These are phyloP conservation scores for Dioscorea zingiberensis DNA, from an alignment of 106 monocot genomes.

Conservation along the genomic window DNA sequence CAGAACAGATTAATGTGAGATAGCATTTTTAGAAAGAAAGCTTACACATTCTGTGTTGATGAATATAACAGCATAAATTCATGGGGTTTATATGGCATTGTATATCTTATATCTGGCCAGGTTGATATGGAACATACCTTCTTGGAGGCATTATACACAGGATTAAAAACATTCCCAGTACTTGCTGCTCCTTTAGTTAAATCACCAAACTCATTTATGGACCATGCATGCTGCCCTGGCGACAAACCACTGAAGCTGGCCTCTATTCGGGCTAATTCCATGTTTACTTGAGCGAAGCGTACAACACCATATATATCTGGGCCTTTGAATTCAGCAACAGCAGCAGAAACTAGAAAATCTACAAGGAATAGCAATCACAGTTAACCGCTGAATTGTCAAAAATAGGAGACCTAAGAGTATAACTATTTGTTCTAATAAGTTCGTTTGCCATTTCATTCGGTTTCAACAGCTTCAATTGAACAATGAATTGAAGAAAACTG, in stretches of 20 bases:
- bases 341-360: conserved; percentile 85
- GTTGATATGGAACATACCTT: conserved; percentile 27
- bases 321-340: conserved; percentile 95
- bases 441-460: too few species aligned
- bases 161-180: conserved; percentile 66
- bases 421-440: too few species aligned
- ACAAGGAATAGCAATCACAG: conserved; percentile 7
- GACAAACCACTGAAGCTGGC: conserved; percentile 79
- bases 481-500: too few species aligned
- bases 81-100: too few species aligned
- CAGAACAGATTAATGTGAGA: too few species aligned
- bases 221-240: conserved; percentile 78
- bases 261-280: conserved; percentile 85
- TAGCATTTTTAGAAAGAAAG: too few species aligned
- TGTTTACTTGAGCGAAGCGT: conserved; percentile 80
- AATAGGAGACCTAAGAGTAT: too few species aligned
- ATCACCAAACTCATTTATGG: conserved; percentile 91
- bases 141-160: conserved; percentile 22
- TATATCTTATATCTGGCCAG: too few species aligned
- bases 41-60: too few species aligned
- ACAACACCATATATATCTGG: conserved; percentile 80
- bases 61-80: too few species aligned
- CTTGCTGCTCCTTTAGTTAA: conserved; percentile 72
- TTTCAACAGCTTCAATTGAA: too few species aligned
- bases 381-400: too few species aligned